Conservation (phyloP, 2,329 filamentous ascomycete genomes). For the Lecanicillium sp. region DNA sequence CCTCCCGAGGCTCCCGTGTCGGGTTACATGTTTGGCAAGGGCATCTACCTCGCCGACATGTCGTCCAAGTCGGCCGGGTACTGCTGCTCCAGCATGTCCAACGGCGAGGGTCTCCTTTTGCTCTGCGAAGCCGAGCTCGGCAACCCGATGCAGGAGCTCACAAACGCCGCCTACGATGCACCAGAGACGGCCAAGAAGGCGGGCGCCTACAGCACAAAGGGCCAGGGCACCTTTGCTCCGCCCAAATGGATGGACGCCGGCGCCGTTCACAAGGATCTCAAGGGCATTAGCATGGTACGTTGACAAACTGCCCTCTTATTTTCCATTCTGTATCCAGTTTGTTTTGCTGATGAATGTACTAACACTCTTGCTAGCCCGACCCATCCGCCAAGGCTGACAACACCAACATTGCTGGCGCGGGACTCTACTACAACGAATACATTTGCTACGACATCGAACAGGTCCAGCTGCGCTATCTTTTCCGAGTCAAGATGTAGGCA, state of each 20-base stretch:
- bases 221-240: constrained; percentile 58
- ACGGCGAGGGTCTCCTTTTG: constrained; percentile 64
- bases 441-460: constrained; percentile 65
- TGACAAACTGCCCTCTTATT: too few species aligned
- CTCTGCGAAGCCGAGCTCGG: constrained; percentile 77
- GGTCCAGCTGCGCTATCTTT: constrained; percentile 61
- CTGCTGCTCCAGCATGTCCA: constrained; percentile 55
- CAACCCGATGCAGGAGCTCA: constrained; percentile 61
- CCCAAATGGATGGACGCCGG: constrained; percentile 68
- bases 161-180: constrained; percentile 50
- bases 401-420: constrained; percentile 37
- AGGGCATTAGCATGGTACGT: constrained; percentile 63
- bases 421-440: constrained; percentile 64
- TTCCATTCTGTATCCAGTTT: too few species aligned
- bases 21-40: constrained; percentile 87
- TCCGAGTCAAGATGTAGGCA: constrained; percentile 54
- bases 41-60: constrained; percentile 83
- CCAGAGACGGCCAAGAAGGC: constrained; percentile 52
- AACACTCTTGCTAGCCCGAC: constrained; percentile 38
- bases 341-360: constrained; percentile 6
- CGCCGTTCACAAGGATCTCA: constrained; percentile 54
- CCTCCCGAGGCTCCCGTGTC: constrained; percentile 72
- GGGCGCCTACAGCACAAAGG: constrained; percentile 61
- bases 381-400: constrained; percentile 33
- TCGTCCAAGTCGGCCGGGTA: constrained; percentile 77